These are phyloP conservation scores for Apostasia shenzhenica DNA, from an alignment of 106 monocot genomes.

Conservation along the genomic window DNA sequence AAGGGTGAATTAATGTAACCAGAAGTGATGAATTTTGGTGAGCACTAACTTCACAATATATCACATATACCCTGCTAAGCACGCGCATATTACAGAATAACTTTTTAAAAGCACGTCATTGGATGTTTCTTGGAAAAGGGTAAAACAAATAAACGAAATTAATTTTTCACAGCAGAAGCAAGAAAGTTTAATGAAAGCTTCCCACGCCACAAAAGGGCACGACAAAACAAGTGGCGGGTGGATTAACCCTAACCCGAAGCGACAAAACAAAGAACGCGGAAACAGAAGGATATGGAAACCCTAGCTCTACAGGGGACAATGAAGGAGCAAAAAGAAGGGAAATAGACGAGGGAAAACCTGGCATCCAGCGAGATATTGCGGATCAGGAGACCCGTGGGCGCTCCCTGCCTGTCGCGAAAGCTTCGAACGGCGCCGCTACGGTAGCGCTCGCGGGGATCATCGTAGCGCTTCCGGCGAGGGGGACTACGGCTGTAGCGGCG, in stretches of 20 bases:
- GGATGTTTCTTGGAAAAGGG: background rate
- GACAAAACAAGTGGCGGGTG: background rate
- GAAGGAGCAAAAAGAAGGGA: background rate
- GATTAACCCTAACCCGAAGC: background rate
- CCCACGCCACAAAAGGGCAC: background rate
- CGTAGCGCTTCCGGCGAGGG: constrained; percentile 43
- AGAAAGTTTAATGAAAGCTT: background rate
- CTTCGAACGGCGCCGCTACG: constrained; percentile 21
- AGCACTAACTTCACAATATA: too few species aligned
- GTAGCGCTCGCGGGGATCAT: constrained; percentile 47
- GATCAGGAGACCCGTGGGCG: constrained; percentile 74
- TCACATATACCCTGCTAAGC: too few species aligned
- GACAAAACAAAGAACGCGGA: background rate
- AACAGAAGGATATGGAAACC: background rate
- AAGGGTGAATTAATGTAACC: too few species aligned
- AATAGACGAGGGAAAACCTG: constrained; percentile 25
- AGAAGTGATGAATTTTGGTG: too few species aligned
- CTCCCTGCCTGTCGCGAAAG: constrained; percentile 33
- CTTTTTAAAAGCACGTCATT: too few species aligned
- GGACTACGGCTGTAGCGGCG: constrained; percentile 26
- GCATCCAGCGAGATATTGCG: constrained; percentile 88
- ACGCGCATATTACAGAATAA: too few species aligned
- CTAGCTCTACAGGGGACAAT: background rate
- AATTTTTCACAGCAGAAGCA: background rate
- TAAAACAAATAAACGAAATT: background rate